These are phyloP conservation scores for Bipolaris cookei DNA, from an alignment of 2,329 filamentous ascomycete genomes.

Conservation along the genomic window DNA sequence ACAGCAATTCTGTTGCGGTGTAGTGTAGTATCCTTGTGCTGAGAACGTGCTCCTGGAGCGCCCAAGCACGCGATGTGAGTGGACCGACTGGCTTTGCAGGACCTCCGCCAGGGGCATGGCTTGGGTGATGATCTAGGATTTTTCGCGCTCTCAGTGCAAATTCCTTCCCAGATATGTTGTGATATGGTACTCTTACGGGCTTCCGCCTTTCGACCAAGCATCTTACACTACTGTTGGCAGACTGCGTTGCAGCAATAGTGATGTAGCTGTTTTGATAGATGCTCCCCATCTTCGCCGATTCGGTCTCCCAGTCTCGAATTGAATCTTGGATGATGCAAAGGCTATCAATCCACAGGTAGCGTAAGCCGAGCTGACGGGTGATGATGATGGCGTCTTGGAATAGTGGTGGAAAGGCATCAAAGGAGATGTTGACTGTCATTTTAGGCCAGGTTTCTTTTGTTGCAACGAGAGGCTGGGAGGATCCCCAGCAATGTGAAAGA, in stretches of 20 bases:
- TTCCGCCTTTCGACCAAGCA: slow-evolving; percentile 38
- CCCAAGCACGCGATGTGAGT: slow-evolving; percentile 40
- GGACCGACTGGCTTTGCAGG: slow-evolving; percentile 37
- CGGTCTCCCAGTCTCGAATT: slow-evolving; percentile 43
- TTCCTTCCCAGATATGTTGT: slow-evolving; percentile 35
- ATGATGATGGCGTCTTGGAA: slow-evolving; percentile 5
- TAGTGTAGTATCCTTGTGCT: slow-evolving; percentile 44
- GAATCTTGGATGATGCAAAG: slow-evolving; percentile 13
- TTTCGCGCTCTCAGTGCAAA: slow-evolving; percentile 35
- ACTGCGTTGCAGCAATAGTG: slow-evolving; percentile 41
- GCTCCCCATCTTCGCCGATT: slow-evolving; percentile 43
- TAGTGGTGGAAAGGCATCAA: slow-evolving; percentile 34
- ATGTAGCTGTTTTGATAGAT: slow-evolving; percentile 45
- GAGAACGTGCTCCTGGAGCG: slow-evolving; percentile 44
- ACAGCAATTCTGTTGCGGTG: slow-evolving; percentile 43
- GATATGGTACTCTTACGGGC: slow-evolving; percentile 33
- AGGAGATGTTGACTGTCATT: slow-evolving; percentile 34
- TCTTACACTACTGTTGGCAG: slow-evolving; percentile 26
- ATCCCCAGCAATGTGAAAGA: slow-evolving; percentile 44
- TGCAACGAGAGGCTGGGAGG: slow-evolving; percentile 28
- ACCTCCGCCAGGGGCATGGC: slow-evolving; percentile 20
- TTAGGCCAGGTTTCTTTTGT: slow-evolving; percentile 41
- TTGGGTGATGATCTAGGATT: slow-evolving; percentile 39
- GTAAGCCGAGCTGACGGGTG: not conserved
- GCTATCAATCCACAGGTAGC: slow-evolving; percentile 8